Base-by-base conservation (phyloP, 2,329 filamentous ascomycete genomes). In the Xylariaceae sp. region DNA sequence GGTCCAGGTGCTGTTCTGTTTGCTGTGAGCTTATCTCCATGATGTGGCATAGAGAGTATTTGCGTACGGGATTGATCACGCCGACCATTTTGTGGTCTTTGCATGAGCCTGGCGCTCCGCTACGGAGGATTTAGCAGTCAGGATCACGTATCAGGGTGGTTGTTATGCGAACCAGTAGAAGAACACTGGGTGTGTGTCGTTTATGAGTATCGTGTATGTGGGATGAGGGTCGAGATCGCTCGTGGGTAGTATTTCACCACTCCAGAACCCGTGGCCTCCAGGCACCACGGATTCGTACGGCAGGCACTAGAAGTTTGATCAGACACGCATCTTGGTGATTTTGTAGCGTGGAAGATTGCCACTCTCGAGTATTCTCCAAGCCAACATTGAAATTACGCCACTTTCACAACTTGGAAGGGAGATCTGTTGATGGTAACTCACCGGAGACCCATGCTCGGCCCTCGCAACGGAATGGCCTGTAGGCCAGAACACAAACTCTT, bases 401-500 rank as follows among this genome's bases (percentile, higher is more conserved):
- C 7, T 7, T 7, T 28, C 22, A 5, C 22, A 28, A 28, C 4
- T 28, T 28, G 22, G 22, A 28, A 28, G 22, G 4, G 7, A 28
- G 7, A 28, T 28, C 22, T 28, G 22, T 28, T 16, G 40, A 42
- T 9, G 17, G 17, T 11, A 17, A 42, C 48, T 46, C 22, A 51
- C 48, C 2, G 51, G 51, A 33, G 28, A 49, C 3, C 43, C 51
- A n/a, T 49, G 50, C 13, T 34, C 33, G 5, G 51, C 48, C 6
- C 43, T 42, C 12, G 47, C 42, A 9, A 50, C 47, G 9, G 47
- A 45, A 16, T 50, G 51, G 9, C 51, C 47, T 16, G 28, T 28
- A 12, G 51, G 48, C 47, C 47, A 54, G 43, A 54, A 46, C 19
- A 50, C 39, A 18, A 54, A 54, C 16, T 39, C 51, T 28, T 54